phyloP scores from a whole-genome alignment of 148 eudicot genomes.

The Selenicereus undatus region DNA sequence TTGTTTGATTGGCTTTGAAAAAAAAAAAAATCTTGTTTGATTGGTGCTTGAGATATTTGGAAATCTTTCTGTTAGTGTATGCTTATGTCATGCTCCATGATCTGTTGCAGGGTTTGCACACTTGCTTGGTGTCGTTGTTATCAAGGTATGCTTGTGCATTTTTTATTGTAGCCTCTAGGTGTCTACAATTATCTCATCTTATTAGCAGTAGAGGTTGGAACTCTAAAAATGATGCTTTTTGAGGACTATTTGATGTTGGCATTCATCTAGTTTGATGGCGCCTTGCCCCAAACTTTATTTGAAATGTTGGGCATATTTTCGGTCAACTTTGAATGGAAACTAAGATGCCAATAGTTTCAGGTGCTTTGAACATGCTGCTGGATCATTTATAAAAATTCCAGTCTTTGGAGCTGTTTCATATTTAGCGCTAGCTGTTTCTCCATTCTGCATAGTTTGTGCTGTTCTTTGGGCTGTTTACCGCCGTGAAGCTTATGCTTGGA shows the following conservation, averaged over 20 bases:
- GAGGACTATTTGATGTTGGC: not conserved
- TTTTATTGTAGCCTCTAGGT: not conserved
- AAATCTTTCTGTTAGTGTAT: not conserved
- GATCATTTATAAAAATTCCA: slow-evolving; percentile 69
- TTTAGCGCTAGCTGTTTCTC: slow-evolving; percentile 77
- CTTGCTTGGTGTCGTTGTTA: slow-evolving; percentile 84
- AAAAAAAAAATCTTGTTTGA: no score
- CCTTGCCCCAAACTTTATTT: not conserved
- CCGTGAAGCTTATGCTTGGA: slow-evolving; percentile 73
- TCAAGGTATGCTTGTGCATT: slow-evolving; percentile 58
- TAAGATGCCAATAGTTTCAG: slow-evolving; percentile 63
- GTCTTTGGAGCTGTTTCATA: slow-evolving; percentile 80
- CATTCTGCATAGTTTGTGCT: slow-evolving; percentile 84
- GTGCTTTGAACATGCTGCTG: slow-evolving; percentile 77
- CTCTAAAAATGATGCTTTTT: not conserved
- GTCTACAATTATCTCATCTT: not conserved
- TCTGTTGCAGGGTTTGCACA: slow-evolving; percentile 85
- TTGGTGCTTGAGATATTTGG: not conserved
- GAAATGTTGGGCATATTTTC: not conserved
- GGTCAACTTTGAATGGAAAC: slow-evolving; percentile 25
- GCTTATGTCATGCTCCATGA: slow-evolving; percentile 17
- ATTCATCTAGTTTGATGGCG: not conserved
- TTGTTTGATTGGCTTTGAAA: slow-evolving; percentile 1
- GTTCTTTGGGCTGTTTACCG: slow-evolving; percentile 88
- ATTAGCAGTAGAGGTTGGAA: not conserved